Base-by-base conservation (phyloP, 2,329 filamentous ascomycete species). In the Xylariaceae sp. region DNA sequence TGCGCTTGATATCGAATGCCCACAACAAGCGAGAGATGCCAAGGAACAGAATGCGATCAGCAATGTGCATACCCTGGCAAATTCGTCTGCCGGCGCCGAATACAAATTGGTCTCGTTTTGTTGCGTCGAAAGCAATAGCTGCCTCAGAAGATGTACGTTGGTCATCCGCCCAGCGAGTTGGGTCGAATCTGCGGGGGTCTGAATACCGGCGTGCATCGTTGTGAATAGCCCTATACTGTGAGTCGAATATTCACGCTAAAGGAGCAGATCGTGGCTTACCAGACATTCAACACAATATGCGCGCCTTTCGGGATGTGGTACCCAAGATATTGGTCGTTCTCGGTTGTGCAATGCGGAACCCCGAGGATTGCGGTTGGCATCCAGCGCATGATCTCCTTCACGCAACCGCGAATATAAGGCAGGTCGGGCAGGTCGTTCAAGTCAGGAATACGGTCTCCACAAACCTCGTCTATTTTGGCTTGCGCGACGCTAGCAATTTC, bases 341-440 rank as follows among this genome's bases (percentile, higher is more conserved):
- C 50, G 11, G 55, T 64, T 2, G 62, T 62, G 22, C 68, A 68
- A 42, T 71, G 68, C 0, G 72, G 71, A 0, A 69, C 58, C 6
- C 67, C 62, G 3, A 71, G 52, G 5, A 68, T 64, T 0, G 58
- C 57, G 0, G 67, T 66, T 0, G 74, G 71, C 58, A 73, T 70
- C 73, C 74, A 77, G 2, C 75, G 66, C 36, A 74, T 52, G 3
- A 58, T 63, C 52, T 79, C 75, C 42, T 77, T 76, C 43, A 76
- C 64, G 14, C 69, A 64, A 18, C 66, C 68, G 11, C 68, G 61
- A 11, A 76, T 65, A 51, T 79, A 80, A 0, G 73, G 75, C 5
- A 80, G 62, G 3, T 67, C 59, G 1, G 61, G 53, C 18, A 69
- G 64, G 49, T 80, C 75, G 0, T 67, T 56, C 48, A 72, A 67